Percentiles rank a stretch among this genome's conserved stretches.
These are phyloP conservation scores for Tephrocybe sp. DNA, from an alignment of 768 basidiomycete genomes.

Conservation along the genomic window DNA sequence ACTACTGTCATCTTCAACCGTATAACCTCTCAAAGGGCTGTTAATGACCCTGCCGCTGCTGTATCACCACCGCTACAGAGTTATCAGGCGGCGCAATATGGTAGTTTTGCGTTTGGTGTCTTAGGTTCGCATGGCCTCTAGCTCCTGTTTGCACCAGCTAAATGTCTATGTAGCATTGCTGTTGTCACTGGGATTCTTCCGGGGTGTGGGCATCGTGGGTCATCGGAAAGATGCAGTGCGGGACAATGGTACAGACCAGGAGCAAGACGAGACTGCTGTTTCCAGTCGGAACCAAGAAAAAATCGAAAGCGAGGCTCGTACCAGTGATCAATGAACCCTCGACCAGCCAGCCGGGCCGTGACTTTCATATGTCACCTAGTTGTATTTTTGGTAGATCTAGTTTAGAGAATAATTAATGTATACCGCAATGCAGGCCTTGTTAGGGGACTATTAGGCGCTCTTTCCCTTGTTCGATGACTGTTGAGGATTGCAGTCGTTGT, in stretches of 20 bases:
- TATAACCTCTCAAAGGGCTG: slow-evolving; percentile 36
- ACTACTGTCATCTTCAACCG: slow-evolving; percentile 71
- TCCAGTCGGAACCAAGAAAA: slow-evolving; percentile 1
- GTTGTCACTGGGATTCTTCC: slow-evolving; percentile 17
- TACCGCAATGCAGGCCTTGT: too few relatives aligned
- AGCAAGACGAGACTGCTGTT: not conserved
- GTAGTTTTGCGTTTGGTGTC: slow-evolving; percentile 58
- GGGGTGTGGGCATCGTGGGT: slow-evolving; percentile 21
- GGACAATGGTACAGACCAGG: not conserved
- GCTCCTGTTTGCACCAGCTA: not conserved
- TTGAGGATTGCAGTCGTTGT: not conserved
- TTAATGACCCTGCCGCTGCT: slow-evolving; percentile 21
- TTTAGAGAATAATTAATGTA: too few relatives aligned
- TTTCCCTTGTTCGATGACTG: too few relatives aligned
- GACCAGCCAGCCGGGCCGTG: too few relatives aligned
- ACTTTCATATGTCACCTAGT: too few relatives aligned
- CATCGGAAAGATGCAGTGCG: slow-evolving; percentile 9
- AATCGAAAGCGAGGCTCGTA: too few relatives aligned
- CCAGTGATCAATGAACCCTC: too few relatives aligned
- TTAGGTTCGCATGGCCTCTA: slow-evolving; percentile 36
- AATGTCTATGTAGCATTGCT: slow-evolving; percentile 12
- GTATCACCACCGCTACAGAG: slow-evolving; percentile 38
- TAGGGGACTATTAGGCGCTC: too few relatives aligned
- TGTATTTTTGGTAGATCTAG: too few relatives aligned
- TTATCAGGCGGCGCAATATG: slow-evolving; percentile 69